A percentile compares a stretch with the other conserved stretches of the same genome.
phyloP scores from a whole-genome alignment of 139 green algal species.

The Closterium sp. region DNA sequence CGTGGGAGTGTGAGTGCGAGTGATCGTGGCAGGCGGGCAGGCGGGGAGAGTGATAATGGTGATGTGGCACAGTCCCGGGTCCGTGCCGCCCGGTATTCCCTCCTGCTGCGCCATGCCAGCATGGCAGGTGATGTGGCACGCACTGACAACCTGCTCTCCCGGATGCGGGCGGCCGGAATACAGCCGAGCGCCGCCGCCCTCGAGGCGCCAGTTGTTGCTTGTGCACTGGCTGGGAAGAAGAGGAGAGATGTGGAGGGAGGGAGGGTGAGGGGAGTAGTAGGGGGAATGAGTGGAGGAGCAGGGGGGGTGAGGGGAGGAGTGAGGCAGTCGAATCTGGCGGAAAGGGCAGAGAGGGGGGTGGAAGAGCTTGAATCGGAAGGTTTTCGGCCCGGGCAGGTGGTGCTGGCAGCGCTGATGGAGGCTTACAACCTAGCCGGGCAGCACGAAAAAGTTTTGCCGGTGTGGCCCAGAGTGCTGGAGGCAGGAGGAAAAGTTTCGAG shows the following conservation, averaged over 20 bases:
- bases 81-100: not conserved
- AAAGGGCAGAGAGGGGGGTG: conserved; percentile 7
- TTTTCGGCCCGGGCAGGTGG: not conserved
- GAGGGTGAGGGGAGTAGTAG: not conserved
- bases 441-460: conserved; percentile 12
- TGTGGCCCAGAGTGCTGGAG: not conserved
- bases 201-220: not conserved
- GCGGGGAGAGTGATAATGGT: no score
- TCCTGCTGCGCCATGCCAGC: not conserved
- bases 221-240: not conserved
- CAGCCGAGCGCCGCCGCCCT: not conserved
- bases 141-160: not conserved
- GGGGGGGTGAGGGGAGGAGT: not conserved
- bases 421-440: not conserved
- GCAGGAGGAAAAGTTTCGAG: not conserved
- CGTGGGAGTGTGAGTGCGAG: not conserved
- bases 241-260: not conserved
- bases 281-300: not conserved
- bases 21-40: no score
- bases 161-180: not conserved
- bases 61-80: not conserved
- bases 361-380: not conserved
- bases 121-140: not conserved
- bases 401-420: conserved; percentile 4
- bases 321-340: not conserved